Base-by-base conservation (phyloP, 2,329 filamentous ascomycete species). In the Thielaviopsis ethacetica region DNA sequence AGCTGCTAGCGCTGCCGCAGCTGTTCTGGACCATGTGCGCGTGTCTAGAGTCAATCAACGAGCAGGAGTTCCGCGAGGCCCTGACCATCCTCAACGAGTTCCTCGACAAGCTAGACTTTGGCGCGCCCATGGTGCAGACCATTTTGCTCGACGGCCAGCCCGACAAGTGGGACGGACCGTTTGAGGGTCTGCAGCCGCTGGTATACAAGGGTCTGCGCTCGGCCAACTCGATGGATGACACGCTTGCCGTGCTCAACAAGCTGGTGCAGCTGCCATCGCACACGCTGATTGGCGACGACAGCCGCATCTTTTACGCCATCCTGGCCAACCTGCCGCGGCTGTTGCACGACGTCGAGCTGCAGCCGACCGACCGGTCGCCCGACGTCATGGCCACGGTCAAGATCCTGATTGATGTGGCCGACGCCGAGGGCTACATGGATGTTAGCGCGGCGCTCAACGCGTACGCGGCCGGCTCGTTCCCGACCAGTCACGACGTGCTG, bases 21-120 rank as follows among this genome's bases (percentile, higher is more conserved):
- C 75, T 98, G 0, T 97, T 98, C 71, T 98, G 94, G 94, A 95
- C 91, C 0, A 95, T 88, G 0, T 96, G 91, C 66, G 93, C 93
- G 12, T 98, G 93, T 68, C 74, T 98, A 21, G 91, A 97, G 67
- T 97, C 93, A 0, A 95, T 97, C 66, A 95, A 97, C 63, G 94
- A 98, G 71, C 81, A 85, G 22, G 93, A 98, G 67, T 98, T 95
- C 63, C 80, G 93, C 62, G 93, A 96, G 68, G 90, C 88, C 22
- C 75, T 96, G 13, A 85, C 87, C 57, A 96, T 98, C 87, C 78
- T 98, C 10, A 87, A 95, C 61, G 86, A 87, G 66, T 83, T 95
- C 41, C 72, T 98, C 22, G 80, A 83, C 64, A 95, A 93, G 68
- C 75, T 97, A 22, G 87, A 98, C 68, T 78, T 98, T 52, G 82